A percentile compares a stretch with the other conserved stretches of the same genome.
phyloP scores from a whole-genome alignment of 225 moss, liverwort and hornwort genomes.

The Anthoceros angustus region DNA sequence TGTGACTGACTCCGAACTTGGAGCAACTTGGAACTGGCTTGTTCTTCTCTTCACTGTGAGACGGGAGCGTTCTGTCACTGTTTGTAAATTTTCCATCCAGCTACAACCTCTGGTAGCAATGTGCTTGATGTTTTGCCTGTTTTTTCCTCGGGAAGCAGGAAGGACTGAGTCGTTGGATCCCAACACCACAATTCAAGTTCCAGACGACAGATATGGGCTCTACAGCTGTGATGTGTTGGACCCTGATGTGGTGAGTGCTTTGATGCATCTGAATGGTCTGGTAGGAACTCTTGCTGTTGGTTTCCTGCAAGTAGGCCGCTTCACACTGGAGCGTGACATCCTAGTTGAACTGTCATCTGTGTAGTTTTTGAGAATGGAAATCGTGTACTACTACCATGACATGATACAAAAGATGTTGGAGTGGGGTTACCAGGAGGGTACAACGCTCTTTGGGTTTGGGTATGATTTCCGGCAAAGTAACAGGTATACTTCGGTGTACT shows the following conservation, averaged over 20 bases:
- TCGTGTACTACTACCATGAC: constrained; percentile 91
- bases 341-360: not conserved
- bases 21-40: not conserved
- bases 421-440: constrained; percentile 92
- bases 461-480: constrained; percentile 99
- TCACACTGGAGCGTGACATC: not conserved
- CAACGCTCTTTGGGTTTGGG: constrained; percentile 88
- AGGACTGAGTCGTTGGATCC: constrained; percentile 71
- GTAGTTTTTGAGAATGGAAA: constrained; percentile 78
- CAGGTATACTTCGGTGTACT: constrained; percentile 19
- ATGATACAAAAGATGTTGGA: constrained; percentile 56
- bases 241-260: constrained; percentile 54
- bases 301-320: not conserved
- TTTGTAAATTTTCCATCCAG: too few relatives aligned
- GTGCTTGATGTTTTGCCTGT: not conserved
- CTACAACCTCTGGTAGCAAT: constrained; percentile 5
- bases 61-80: too few relatives aligned
- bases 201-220: constrained; percentile 76
- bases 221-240: constrained; percentile 89
- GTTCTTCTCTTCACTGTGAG: too few relatives aligned
- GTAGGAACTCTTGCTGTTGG: too few relatives aligned
- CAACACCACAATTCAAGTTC: constrained; percentile 44
- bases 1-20: not conserved
- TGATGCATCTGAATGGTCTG: not conserved
- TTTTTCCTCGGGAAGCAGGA: constrained; percentile 24